These are phyloP conservation scores for Rosa persica DNA, from an alignment of 306 rosid species.

Conservation along the genomic window DNA sequence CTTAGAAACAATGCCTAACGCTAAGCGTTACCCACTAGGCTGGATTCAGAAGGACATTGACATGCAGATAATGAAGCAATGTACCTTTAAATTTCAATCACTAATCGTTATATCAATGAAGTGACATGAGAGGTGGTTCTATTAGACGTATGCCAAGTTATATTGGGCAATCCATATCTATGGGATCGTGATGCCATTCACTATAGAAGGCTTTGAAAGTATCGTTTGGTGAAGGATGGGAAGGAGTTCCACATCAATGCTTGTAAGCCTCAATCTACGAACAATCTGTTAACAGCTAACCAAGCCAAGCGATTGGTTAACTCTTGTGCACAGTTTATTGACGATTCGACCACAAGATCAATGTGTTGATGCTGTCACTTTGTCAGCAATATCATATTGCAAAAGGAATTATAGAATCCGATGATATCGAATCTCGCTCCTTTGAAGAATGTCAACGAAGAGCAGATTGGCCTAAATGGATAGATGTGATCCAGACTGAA, in stretches of 20 bases:
- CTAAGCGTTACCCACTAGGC: background rate
- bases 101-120: background rate
- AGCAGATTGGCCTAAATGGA: too few species aligned
- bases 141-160: background rate
- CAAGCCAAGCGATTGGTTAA: background rate
- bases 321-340: background rate
- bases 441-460: too few species aligned
- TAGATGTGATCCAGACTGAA: too few species aligned
- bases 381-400: too few species aligned
- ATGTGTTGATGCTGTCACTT: background rate
- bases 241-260: too few species aligned
- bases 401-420: too few species aligned
- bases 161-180: background rate
- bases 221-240: too few species aligned
- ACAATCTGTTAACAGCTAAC: too few species aligned
- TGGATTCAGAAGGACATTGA: background rate
- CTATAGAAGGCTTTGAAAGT: background rate
- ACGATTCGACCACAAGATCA: background rate
- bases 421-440: too few species aligned
- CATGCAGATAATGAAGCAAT: background rate
- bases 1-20: background rate
- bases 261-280: too few species aligned
- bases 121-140: slow-evolving; percentile 2
- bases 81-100: slow-evolving; percentile 8
- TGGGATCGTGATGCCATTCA: background rate